Evolutionary conservation across 208 protist species (phyloP), one percentile per base, ranked within the genome.

Genomic region (Trypanosoma mega): DNA sequence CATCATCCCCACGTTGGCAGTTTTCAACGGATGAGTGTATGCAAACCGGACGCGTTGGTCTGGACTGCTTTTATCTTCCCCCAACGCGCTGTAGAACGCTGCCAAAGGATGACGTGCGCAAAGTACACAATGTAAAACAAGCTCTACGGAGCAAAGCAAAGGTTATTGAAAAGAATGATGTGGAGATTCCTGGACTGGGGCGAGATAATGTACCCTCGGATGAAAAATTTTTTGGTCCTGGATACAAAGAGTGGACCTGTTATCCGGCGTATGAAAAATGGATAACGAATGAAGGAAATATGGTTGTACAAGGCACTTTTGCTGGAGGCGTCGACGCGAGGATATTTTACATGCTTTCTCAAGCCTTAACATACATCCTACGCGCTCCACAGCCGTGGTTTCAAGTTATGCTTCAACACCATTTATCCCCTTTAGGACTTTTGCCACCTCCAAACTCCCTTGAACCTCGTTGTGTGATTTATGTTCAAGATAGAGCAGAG

Each of bases 311-410:
- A 33, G 68, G 68, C 3, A 43, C 53, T n/a, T 72, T 72, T 51
- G 16, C 52, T 26, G 48, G n/a, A 0, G 68, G 62, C 18, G 16
- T 39, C n/a, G 45, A 71, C 45, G 34, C 63, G 11, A 37, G 45
- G 24, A 51, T 74, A 26, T 51, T 37, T 16, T 74, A 51, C 50
- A 68, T 63, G 68, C 18, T 74, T 23, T 62, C 68, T 16, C 68
- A 74, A 44, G 54, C 27, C 21, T 50, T 70, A 30, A 43, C 45
- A 18, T 74, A 64, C 55, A 23, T 74, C 8, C 48, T 62, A 34
- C 61, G 68, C 23, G 41, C 61, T 0, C 68, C 68, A n/a, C 68
- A 74, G 29, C 68, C 68, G 56, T 74, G 68, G 68, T 72, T 74
- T 54, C 44, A 53, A 21, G 33, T n/a, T 8, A 69, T 74, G 63